These are phyloP conservation scores for Pseudogymnoascus sp. DNA, from an alignment of 2,329 filamentous ascomycete genomes.

Conservation along the genomic window DNA sequence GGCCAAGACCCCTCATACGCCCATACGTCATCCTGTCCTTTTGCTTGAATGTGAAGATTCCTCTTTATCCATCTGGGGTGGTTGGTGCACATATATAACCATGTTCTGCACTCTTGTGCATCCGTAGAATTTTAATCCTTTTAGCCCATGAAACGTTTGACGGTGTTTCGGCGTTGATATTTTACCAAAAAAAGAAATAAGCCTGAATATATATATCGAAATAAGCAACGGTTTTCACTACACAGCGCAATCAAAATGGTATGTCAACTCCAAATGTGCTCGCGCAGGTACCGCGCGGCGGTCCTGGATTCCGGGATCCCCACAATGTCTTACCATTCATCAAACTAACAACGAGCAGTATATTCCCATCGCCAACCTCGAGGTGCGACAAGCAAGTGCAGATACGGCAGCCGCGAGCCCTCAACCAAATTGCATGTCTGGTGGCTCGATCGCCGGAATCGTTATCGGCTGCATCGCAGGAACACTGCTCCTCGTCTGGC, in stretches of 20 bases:
- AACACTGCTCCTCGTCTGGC: slow-evolving; percentile 1
- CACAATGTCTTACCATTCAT: neutral
- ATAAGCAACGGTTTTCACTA: neutral
- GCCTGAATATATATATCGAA: neutral
- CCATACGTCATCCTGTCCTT: neutral
- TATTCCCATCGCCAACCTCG: slow-evolving; percentile 7
- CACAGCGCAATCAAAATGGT: neutral
- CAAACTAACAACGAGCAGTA: neutral
- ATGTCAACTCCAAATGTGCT: neutral
- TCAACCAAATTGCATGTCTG: slow-evolving; percentile 7
- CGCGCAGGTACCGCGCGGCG: neutral
- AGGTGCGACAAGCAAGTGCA: neutral
- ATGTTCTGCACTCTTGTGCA: neutral
- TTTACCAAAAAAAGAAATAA: neutral
- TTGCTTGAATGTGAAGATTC: neutral
- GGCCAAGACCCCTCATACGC: neutral
- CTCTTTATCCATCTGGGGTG: neutral
- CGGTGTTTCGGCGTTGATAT: neutral
- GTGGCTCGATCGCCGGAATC: slow-evolving; percentile 8
- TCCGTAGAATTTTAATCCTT: neutral
- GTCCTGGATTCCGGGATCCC: neutral
- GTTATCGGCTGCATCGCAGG: slow-evolving; percentile 11
- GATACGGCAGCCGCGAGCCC: neutral
- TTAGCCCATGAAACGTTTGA: neutral
- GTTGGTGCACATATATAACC: slow-evolving; percentile 5